A percentile compares a stretch with the other conserved stretches of the same genome.
Evolutionary conservation across 1,284 basidiomycete species (phyloP).

Genomic region (Malassezia globosa): DNA sequence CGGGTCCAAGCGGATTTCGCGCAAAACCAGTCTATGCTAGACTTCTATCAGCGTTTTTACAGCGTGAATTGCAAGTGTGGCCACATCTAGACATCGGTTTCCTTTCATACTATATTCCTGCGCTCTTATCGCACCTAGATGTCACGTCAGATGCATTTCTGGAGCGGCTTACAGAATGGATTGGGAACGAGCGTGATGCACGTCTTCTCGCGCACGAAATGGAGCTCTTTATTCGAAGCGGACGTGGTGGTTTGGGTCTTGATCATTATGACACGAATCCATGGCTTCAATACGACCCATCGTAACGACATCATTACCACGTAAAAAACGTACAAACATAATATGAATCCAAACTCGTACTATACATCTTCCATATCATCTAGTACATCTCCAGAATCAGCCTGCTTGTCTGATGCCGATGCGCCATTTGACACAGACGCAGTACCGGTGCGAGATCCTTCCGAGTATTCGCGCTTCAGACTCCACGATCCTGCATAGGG

Average conservation of each 20-base stretch:
- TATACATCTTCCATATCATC: constrained; percentile 14
- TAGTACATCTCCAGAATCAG: neutral
- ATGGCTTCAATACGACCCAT: constrained; percentile 15
- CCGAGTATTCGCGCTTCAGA: constrained; percentile 36
- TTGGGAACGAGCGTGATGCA: constrained; percentile 10
- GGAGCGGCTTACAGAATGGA: constrained; percentile 13
- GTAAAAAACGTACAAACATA: neutral
- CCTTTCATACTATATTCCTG: constrained; percentile 16
- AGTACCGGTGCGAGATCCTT: neutral
- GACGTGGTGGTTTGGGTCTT: constrained; percentile 10
- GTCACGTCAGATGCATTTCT: constrained; percentile 10
- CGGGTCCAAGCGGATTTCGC: constrained; percentile 7
- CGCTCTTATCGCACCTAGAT: constrained; percentile 13
- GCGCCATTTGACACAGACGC: neutral
- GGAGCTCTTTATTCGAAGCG: constrained; percentile 16
- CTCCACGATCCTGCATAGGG: constrained; percentile 51
- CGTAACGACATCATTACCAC: neutral
- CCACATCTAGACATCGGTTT: constrained; percentile 13
- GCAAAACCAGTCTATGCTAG: constrained; percentile 9
- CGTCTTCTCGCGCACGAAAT: constrained; percentile 13
- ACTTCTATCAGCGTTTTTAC: constrained; percentile 10
- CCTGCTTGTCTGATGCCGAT: neutral
- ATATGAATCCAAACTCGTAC: neutral
- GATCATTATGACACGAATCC: constrained; percentile 16
- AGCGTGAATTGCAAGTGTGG: constrained; percentile 18